Evolutionary conservation across 2,329 filamentous ascomycete genomes (phyloP).

Genomic region (Cladosporium oxysporum): DNA sequence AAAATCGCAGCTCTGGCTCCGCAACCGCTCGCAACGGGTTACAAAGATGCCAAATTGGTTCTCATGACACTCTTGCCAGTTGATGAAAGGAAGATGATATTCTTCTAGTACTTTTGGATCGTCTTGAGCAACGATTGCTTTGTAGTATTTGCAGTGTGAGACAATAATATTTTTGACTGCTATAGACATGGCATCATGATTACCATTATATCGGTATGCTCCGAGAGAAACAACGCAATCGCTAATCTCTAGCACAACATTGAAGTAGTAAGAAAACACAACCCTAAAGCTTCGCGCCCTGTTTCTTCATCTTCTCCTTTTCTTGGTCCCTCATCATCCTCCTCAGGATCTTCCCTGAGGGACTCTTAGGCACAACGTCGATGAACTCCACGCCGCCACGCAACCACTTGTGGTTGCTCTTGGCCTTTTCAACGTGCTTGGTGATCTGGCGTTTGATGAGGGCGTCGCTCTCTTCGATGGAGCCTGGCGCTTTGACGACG

Average conservation of each 20-base stretch:
- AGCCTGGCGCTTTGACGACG: conserved; percentile 57
- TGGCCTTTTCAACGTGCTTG: conserved; percentile 62
- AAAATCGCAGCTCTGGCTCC: too few species aligned
- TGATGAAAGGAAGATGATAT: too few species aligned
- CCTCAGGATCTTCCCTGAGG: conserved; percentile 64
- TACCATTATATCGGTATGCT: background rate
- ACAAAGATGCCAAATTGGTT: too few species aligned
- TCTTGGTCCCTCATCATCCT: conserved; percentile 72
- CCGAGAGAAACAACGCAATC: background rate
- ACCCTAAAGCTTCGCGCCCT: conserved; percentile 64
- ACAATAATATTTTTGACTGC: background rate
- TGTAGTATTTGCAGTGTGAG: background rate
- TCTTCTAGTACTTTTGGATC: too few species aligned
- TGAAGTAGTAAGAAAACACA: background rate
- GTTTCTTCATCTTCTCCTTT: conserved; percentile 64
- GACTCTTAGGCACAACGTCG: conserved; percentile 61
- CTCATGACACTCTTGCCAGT: too few species aligned
- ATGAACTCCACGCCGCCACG: conserved; percentile 61
- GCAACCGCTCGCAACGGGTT: too few species aligned
- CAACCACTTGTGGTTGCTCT: conserved; percentile 64
- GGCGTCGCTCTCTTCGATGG: conserved; percentile 54
- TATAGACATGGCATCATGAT: background rate
- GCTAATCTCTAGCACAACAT: background rate
- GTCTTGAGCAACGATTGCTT: too few species aligned
- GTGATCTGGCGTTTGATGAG: conserved; percentile 53